Base-by-base conservation (phyloP, 148 eudicot species). In the Hydrangea macrophylla region DNA sequence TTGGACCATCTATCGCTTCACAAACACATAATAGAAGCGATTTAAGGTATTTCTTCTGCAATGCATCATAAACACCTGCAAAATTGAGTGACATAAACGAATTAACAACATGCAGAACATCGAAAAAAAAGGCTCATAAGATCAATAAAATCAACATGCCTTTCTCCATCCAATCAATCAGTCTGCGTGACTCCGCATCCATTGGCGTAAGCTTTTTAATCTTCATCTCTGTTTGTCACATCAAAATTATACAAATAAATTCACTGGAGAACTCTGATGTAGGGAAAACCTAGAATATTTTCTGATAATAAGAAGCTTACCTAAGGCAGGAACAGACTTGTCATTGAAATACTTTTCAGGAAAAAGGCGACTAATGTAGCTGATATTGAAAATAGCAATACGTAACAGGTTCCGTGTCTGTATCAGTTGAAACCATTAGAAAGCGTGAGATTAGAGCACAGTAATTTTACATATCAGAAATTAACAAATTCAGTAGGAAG, bases 161-260 rank as follows among this genome's bases (percentile, higher is more conserved):
- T 90, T 94, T 90, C 85, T 90, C 97, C 97, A 94, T 94, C 98
- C 98, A 93, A 55, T 94, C 98, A 70, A 94, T 82, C 60, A 94
- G 84, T 72, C 98, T 83, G 36, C 98, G 84, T 9, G 97, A 90
- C 79, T 94, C 97, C 28, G 80, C 84, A 76, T 94, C 96, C 78
- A 88, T 40, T 22, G 98, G 96, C 97, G 88, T 82, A 65, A 94
- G 88, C 85, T 94, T 94, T 86, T 94, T 94, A 62, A 94, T 90
- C 85, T 94, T 90, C 89, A 94, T 94, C 74, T 90, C 97, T 94
- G 85, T 50, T 51, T 23, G 70, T 65, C 32, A 50, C 22, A 36
- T n/a, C 50, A 50, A 18, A 30, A 48, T 35, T 11, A 32, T 17
- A 51, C 23, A 58, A 13, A 71, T 30, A 33, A 5, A n/a, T 13